phyloP scores from a whole-genome alignment of 2,329 filamentous ascomycete genomes.

The Fonsecaea multimorphosa region DNA sequence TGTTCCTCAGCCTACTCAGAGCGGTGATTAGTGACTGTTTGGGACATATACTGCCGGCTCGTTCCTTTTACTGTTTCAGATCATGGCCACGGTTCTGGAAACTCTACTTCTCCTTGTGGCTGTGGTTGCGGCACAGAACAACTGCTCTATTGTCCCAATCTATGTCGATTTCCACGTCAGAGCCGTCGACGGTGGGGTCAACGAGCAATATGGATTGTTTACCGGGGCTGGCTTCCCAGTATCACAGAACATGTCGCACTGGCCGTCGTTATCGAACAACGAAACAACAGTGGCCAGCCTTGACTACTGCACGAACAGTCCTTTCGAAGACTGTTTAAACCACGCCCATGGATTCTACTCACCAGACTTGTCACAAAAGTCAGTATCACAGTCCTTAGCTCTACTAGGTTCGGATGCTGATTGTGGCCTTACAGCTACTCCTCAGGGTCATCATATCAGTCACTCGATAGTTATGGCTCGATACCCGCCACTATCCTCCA shows the following conservation, averaged over 20 bases:
- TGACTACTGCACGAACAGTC: slow-evolving; percentile 47
- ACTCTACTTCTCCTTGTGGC: slow-evolving; percentile 23
- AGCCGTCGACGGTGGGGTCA: slow-evolving; percentile 48
- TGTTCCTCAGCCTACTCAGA: slow-evolving; percentile 4
- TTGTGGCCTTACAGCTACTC: slow-evolving; percentile 21
- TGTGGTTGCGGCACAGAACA: slow-evolving; percentile 21
- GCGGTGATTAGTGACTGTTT: slow-evolving; percentile 4
- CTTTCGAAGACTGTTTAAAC: slow-evolving; percentile 37
- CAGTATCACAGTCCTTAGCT: neutral
- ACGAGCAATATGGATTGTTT: slow-evolving; percentile 54
- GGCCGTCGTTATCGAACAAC: slow-evolving; percentile 52
- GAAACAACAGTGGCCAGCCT: slow-evolving; percentile 49
- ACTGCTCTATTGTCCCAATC: slow-evolving; percentile 42
- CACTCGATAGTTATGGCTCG: slow-evolving; percentile 43
- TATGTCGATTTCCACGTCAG: slow-evolving; percentile 55
- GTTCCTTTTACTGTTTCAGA: slow-evolving; percentile 1
- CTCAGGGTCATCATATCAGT: slow-evolving; percentile 29
- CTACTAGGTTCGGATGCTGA: slow-evolving; percentile 42
- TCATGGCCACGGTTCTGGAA: slow-evolving; percentile 24
- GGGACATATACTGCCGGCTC: neutral
- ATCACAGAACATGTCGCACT: slow-evolving; percentile 53
- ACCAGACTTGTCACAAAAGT: slow-evolving; percentile 33
- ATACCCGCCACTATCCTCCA: slow-evolving; percentile 46
- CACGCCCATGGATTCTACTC: slow-evolving; percentile 35
- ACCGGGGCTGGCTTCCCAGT: slow-evolving; percentile 50